Percentiles rank a stretch among this genome's conserved stretches.
Conservation (phyloP, 495 filamentous ascomycete species). For the Darksidea phi region DNA sequence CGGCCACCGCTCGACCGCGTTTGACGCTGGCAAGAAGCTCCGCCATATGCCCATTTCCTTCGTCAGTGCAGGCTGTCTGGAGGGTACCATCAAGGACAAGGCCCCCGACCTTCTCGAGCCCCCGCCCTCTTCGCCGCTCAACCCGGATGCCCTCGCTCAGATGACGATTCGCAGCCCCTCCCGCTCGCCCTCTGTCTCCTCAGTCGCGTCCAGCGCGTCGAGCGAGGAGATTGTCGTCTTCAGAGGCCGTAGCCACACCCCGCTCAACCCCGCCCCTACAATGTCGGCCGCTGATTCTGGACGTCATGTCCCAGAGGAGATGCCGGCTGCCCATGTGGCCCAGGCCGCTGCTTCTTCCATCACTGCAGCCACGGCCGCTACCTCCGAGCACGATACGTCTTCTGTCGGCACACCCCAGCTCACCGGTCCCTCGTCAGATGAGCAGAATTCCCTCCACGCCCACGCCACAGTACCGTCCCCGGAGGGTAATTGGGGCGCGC, state of each 20-base stretch:
- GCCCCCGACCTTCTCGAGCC: background rate
- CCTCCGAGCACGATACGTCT: background rate
- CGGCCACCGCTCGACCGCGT: constrained; percentile 51
- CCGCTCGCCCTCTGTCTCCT: constrained; percentile 49
- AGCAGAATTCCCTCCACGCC: too few species aligned
- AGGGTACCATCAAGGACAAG: constrained; percentile 28
- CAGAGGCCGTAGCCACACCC: constrained; percentile 34
- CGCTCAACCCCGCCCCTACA: constrained; percentile 6
- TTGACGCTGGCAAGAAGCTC: constrained; percentile 42
- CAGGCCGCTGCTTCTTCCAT: background rate
- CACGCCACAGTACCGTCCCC: too few species aligned
- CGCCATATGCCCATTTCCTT: constrained; percentile 66
- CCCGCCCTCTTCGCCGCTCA: background rate
- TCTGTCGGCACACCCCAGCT: too few species aligned
- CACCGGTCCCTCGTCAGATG: too few species aligned
- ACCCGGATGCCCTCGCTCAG: constrained; percentile 14
- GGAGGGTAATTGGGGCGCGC: too few species aligned
- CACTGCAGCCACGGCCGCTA: background rate
- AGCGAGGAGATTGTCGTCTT: constrained; percentile 70
- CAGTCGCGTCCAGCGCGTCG: constrained; percentile 46
- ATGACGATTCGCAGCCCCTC: constrained; percentile 42
- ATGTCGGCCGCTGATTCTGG: too few species aligned
- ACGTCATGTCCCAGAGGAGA: too few species aligned
- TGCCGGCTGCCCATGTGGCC: too few species aligned
- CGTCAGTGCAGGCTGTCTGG: constrained; percentile 63